phyloP scores from a whole-genome alignment of 208 protist genomes.

The Trypanosoma mega region DNA sequence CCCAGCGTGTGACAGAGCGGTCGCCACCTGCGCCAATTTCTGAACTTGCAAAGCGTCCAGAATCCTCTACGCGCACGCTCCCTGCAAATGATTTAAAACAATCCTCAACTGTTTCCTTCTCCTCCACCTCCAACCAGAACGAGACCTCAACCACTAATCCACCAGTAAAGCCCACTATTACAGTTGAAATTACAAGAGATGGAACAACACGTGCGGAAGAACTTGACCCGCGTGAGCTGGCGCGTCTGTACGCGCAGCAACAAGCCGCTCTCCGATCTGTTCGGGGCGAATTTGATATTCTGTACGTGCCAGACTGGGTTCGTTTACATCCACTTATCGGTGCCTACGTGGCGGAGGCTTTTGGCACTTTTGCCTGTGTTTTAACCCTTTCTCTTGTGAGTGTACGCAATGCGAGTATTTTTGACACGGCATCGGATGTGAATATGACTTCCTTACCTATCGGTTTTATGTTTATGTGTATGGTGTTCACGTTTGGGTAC shows the following conservation, averaged over 20 bases:
- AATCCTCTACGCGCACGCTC: no score
- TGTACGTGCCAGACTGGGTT: constrained; percentile 82
- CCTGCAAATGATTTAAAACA: no score
- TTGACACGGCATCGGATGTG: constrained; percentile 47
- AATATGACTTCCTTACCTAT: constrained; percentile 76
- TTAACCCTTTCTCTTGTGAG: constrained; percentile 70
- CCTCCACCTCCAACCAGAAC: no score
- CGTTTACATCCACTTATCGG: constrained; percentile 79
- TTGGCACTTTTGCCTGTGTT: constrained; percentile 81
- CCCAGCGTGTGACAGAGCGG: no score
- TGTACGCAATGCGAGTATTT: constrained; percentile 68
- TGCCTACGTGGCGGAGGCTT: constrained; percentile 70
- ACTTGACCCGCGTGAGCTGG: constrained; percentile 60
- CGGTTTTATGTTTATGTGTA: constrained; percentile 82
- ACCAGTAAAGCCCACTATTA: constrained; percentile 1
- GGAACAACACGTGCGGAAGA: constrained; percentile 45
- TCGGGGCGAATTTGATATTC: constrained; percentile 58
- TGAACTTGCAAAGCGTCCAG: no score
- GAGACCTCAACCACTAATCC: background rate
- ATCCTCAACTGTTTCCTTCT: no score
- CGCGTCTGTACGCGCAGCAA: constrained; percentile 63
- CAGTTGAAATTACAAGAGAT: constrained; percentile 43
- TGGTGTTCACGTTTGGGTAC: constrained; percentile 86
- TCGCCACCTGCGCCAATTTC: no score
- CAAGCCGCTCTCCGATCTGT: constrained; percentile 61